phyloP scores from a whole-genome alignment of 2,329 filamentous ascomycete species.

The Laburnicola sp. region DNA sequence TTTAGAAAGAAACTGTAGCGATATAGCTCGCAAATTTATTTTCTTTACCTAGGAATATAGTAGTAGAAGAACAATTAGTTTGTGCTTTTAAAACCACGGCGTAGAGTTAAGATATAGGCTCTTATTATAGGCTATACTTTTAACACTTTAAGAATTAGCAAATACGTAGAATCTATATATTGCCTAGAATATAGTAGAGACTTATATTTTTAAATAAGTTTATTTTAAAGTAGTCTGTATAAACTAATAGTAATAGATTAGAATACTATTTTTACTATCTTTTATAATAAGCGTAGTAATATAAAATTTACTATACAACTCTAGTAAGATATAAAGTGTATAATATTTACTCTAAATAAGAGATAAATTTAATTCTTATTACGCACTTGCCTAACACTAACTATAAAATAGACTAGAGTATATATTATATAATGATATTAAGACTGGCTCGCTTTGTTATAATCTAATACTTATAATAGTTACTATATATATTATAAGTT shows the following conservation, averaged over 20 bases:
- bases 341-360: constrained; percentile 5
- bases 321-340: constrained; percentile 9
- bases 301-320: constrained; percentile 13
- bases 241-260: constrained; percentile 11
- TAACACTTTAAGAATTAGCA: constrained; percentile 5
- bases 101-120: constrained; percentile 13
- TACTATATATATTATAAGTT: constrained; percentile 10
- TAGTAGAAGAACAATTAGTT: constrained; percentile 12
- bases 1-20: too few species aligned
- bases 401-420: neutral
- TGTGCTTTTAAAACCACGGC: constrained; percentile 11
- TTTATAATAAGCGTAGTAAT: constrained; percentile 11
- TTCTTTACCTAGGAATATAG: constrained; percentile 12
- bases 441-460: constrained; percentile 13
- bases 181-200: constrained; percentile 6
- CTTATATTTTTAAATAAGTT: constrained; percentile 11
- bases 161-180: constrained; percentile 12
- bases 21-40: constrained; percentile 13
- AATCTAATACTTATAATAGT: constrained; percentile 13
- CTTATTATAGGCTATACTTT: constrained; percentile 1
- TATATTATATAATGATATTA: constrained; percentile 7
- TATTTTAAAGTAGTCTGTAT: constrained; percentile 7
- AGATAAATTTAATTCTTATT: too few species aligned
- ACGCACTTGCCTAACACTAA: too few species aligned
- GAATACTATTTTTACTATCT: constrained; percentile 12